Conservation (phyloP, 352 stramenopile genomes). For the Phytophthora meadii region DNA sequence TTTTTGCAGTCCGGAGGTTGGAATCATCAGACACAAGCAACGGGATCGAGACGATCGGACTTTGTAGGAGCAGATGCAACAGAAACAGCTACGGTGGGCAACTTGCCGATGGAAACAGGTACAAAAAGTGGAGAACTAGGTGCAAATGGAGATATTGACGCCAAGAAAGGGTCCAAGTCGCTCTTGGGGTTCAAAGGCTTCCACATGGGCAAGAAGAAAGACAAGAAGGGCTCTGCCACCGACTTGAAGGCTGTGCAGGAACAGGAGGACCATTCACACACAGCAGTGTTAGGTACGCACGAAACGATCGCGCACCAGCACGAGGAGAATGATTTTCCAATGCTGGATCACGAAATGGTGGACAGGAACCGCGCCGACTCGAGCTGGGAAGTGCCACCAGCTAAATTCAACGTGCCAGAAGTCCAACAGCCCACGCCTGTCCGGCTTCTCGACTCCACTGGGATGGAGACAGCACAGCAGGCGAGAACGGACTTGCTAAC, state of each 20-base stretch:
- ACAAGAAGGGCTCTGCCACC: conserved; percentile 23
- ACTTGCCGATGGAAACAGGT: neutral
- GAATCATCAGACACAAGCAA: conserved; percentile 14
- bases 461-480: conserved; percentile 22
- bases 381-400: conserved; percentile 41
- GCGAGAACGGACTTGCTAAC: conserved; percentile 17
- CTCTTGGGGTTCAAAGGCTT: conserved; percentile 37
- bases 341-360: conserved; percentile 42
- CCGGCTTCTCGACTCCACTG: conserved; percentile 26
- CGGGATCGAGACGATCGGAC: conserved; percentile 16
- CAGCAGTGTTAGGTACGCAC: conserved; percentile 11
- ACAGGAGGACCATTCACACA: conserved; percentile 8
- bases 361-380: conserved; percentile 48
- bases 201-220: conserved; percentile 34
- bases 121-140: conserved; percentile 4
- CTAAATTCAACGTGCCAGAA: conserved; percentile 9
- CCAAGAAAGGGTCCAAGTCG: conserved; percentile 28
- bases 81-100: neutral
- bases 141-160: conserved; percentile 15
- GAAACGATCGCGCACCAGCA: conserved; percentile 3
- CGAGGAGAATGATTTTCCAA: conserved; percentile 36
- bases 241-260: conserved; percentile 21
- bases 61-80: conserved; percentile 20
- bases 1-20: conserved; percentile 34
- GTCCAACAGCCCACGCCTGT: conserved; percentile 7